These are phyloP conservation scores for Handroanthus guayacan DNA, from an alignment of 257 asterid species.

Conservation along the genomic window DNA sequence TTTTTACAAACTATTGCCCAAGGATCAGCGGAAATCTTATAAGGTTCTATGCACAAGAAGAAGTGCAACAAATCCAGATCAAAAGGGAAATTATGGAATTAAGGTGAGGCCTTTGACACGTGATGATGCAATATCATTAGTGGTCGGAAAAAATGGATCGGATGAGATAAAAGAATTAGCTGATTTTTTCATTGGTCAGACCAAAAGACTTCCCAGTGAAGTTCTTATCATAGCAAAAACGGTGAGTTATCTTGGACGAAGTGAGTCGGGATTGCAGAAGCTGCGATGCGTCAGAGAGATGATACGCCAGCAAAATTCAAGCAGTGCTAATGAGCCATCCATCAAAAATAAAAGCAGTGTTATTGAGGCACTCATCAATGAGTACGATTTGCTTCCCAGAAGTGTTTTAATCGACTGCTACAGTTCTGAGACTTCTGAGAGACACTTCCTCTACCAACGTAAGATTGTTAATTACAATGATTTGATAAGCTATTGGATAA, in stretches of 20 bases:
- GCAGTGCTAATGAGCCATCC: slow-evolving; percentile 2
- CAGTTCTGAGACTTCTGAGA: slow-evolving; percentile 19
- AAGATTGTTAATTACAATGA: slow-evolving; percentile 43
- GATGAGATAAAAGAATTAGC: slow-evolving; percentile 8
- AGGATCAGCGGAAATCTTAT: background rate
- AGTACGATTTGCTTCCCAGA: slow-evolving; percentile 30
- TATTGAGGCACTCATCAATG: slow-evolving; percentile 18
- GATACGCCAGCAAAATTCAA: background rate
- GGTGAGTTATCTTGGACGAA: slow-evolving; percentile 13
- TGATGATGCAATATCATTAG: slow-evolving; percentile 11
- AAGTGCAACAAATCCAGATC: no score
- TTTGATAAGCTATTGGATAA: slow-evolving; percentile 54
- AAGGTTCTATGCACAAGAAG: slow-evolving; percentile 18
- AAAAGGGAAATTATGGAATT: background rate
- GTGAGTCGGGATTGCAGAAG: slow-evolving; percentile 22
- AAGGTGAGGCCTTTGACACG: slow-evolving; percentile 34
- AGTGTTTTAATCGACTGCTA: slow-evolving; percentile 41
- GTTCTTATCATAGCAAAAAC: slow-evolving; percentile 38
- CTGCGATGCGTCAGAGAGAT: slow-evolving; percentile 16
- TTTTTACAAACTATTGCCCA: background rate
- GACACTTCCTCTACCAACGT: slow-evolving; percentile 42
- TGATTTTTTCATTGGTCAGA: slow-evolving; percentile 28
- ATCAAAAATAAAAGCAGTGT: background rate
- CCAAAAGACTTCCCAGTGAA: slow-evolving; percentile 34
- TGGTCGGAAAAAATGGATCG: background rate